phyloP scores from a whole-genome alignment of 495 filamentous ascomycete genomes.

The Penicillium fimorum region DNA sequence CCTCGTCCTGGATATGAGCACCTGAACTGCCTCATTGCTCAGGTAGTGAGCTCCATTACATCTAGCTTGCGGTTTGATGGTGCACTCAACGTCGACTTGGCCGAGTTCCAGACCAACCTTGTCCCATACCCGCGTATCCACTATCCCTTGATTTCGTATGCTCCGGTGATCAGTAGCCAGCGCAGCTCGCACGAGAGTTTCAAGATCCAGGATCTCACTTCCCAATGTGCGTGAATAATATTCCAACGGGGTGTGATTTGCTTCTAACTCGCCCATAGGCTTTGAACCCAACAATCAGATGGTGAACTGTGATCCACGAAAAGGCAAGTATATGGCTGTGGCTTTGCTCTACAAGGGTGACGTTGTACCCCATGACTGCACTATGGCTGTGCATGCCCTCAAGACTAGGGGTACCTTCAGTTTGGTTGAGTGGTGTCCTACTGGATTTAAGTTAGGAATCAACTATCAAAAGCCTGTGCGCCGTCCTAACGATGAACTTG shows the following conservation, averaged over 20 bases:
- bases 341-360: slow-evolving; percentile 88
- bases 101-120: slow-evolving; percentile 94
- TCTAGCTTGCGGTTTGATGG: slow-evolving; percentile 88
- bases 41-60: slow-evolving; percentile 90
- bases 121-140: slow-evolving; percentile 91
- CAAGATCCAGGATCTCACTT: slow-evolving; percentile 83
- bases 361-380: slow-evolving; percentile 82
- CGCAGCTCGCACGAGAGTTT: slow-evolving; percentile 90
- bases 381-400: slow-evolving; percentile 65
- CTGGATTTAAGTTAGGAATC: slow-evolving; percentile 92
- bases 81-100: slow-evolving; percentile 87
- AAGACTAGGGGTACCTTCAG: slow-evolving; percentile 89
- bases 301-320: slow-evolving; percentile 89
- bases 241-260: slow-evolving; percentile 5
- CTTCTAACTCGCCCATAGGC: slow-evolving; percentile 41
- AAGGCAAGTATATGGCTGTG: slow-evolving; percentile 94
- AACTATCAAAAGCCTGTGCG: slow-evolving; percentile 85
- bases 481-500: slow-evolving; percentile 75
- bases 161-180: slow-evolving; percentile 76
- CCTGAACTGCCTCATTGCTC: slow-evolving; percentile 85
- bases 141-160: slow-evolving; percentile 87
- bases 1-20: slow-evolving; percentile 84
- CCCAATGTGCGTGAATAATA: slow-evolving; percentile 63
- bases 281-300: slow-evolving; percentile 96
- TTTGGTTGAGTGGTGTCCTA: slow-evolving; percentile 95